These are phyloP conservation scores for Quercus phellos DNA, from an alignment of 331 rosid species.

Conservation along the genomic window DNA sequence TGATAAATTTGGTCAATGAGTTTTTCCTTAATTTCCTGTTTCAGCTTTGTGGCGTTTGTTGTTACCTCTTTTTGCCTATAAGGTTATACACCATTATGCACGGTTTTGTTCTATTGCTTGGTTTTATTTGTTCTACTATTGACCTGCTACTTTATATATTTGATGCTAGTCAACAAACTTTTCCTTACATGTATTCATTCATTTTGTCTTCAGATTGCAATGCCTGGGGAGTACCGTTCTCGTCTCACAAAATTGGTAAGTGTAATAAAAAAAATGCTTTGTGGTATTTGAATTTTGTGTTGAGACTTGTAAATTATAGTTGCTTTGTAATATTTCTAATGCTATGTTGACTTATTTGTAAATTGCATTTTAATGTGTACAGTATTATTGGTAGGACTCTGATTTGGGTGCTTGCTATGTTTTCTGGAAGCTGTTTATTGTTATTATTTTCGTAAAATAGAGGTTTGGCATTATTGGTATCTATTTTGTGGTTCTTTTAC, in stretches of 20 bases:
- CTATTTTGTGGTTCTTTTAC: background rate
- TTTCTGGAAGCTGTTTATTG: background rate
- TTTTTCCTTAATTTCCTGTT: background rate
- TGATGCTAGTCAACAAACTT: background rate
- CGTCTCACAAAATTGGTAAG: constrained; percentile 89
- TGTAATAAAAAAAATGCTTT: background rate
- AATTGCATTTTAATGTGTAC: background rate
- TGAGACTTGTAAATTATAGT: background rate
- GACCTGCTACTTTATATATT: background rate
- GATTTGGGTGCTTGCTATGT: background rate
- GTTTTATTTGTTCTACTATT: background rate
- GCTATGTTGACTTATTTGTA: background rate
- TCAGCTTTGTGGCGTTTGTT: background rate
- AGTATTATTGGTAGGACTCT: background rate
- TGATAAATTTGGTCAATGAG: background rate
- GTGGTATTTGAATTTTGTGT: background rate
- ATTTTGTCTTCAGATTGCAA: constrained; percentile 64
- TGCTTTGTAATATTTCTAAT: background rate
- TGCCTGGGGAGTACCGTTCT: constrained; percentile 78
- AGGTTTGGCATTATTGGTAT: background rate
- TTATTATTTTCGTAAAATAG: background rate
- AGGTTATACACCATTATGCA: background rate
- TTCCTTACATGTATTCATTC: background rate
- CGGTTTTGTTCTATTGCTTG: background rate
- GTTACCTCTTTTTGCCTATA: background rate